Evolutionary conservation across 108 stramenopile genomes (phyloP).

Genomic region (Pseudonitzschia multiseries): DNA sequence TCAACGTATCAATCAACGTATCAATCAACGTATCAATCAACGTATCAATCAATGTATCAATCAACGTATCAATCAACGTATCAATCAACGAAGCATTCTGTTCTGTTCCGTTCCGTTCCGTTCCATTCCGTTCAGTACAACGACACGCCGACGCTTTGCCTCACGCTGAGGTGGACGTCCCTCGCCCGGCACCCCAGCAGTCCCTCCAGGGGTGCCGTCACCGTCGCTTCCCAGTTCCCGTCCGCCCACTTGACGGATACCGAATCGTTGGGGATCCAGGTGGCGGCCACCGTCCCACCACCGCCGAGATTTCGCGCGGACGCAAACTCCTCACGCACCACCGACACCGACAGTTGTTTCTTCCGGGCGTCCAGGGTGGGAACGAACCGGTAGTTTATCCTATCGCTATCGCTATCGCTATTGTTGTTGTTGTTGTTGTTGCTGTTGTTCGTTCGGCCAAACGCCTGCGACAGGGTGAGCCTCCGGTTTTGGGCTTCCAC

Average conservation of each 20-base stretch:
- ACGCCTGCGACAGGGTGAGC: slow-evolving; percentile 36
- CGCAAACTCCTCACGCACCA: too few species aligned
- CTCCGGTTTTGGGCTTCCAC: slow-evolving; percentile 36
- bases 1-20: too few species aligned
- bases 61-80: too few species aligned
- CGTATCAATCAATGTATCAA: too few species aligned
- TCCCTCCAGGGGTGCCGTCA: slow-evolving; percentile 50
- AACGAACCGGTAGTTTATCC: too few species aligned
- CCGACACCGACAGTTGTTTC: too few species aligned
- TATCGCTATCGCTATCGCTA: too few species aligned
- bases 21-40: too few species aligned
- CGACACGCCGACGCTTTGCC: slow-evolving; percentile 37
- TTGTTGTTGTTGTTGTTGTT: too few species aligned
- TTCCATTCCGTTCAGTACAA: neutral
- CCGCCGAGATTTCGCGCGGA: slow-evolving; percentile 12
- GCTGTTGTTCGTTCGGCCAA: slow-evolving; percentile 24
- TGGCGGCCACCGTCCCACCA: slow-evolving; percentile 31
- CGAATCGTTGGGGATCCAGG: slow-evolving; percentile 46
- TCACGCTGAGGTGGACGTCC: slow-evolving; percentile 45
- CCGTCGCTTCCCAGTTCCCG: slow-evolving; percentile 50
- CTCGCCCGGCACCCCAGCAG: slow-evolving; percentile 19
- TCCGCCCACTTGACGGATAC: slow-evolving; percentile 50
- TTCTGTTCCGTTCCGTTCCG: neutral
- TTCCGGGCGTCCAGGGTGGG: too few species aligned
- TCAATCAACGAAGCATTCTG: too few species aligned